phyloP scores from a whole-genome alignment of 2,329 filamentous ascomycete genomes.

The Phaeosphaeriaceae sp. region DNA sequence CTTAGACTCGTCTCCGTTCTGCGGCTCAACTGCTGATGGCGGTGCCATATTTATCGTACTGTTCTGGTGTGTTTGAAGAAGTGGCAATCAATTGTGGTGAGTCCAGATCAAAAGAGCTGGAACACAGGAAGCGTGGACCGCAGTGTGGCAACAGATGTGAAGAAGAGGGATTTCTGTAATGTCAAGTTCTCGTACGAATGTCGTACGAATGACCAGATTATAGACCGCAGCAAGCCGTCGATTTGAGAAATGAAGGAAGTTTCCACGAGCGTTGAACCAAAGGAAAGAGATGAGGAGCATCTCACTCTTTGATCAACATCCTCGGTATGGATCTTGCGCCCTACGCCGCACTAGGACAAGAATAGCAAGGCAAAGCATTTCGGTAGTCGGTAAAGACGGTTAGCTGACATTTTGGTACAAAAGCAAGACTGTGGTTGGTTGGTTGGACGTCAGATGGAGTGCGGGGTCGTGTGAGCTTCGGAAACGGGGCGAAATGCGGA shows the following conservation, averaged over 20 bases:
- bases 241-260: too few species aligned
- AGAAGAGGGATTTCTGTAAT: too few species aligned
- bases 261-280: neutral
- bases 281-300: neutral
- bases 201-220: too few species aligned
- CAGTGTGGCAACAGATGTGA: too few species aligned
- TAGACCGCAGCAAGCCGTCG: too few species aligned
- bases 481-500: constrained; percentile 1
- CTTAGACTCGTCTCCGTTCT: constrained; percentile 31
- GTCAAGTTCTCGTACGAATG: too few species aligned
- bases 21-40: constrained; percentile 41
- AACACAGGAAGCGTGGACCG: neutral
- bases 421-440: constrained; percentile 10
- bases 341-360: constrained; percentile 1
- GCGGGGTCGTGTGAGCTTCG: constrained; percentile 12
- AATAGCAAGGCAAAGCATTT: neutral
- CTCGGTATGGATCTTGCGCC: constrained; percentile 7
- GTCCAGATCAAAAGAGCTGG: neutral
- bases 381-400: constrained; percentile 1
- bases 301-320: neutral
- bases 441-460: neutral
- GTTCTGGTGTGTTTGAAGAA: neutral
- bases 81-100: neutral
- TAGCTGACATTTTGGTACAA: constrained; percentile 1
- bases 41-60: constrained; percentile 25